Percentiles rank a stretch among this genome's conserved stretches.
These are phyloP conservation scores for Prorocentrum cordatum DNA, from an alignment of 169 alveolate species.

Conservation along the genomic window DNA sequence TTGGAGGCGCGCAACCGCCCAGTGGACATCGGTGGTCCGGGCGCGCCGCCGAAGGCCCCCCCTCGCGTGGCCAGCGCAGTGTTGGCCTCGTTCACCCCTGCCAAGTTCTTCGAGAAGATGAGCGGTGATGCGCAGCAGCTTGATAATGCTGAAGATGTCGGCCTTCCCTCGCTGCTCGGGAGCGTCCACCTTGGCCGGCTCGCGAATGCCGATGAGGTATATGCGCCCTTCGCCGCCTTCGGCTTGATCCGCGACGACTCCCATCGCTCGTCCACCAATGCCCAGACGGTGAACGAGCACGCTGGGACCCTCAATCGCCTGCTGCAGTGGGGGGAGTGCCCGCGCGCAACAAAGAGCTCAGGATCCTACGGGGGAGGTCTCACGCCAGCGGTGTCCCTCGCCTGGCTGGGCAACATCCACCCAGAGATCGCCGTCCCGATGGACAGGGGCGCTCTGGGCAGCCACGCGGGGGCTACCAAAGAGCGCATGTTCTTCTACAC, in stretches of 20 bases:
- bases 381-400: not conserved
- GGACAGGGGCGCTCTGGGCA: not conserved
- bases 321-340: not conserved
- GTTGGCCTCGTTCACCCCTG: not conserved
- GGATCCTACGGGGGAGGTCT: not conserved
- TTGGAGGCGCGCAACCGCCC: not conserved
- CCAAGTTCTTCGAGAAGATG: not conserved
- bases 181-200: not conserved
- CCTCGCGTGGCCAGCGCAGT: not conserved
- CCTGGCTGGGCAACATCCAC: not conserved
- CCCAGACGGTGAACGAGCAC: not conserved
- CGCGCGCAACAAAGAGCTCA: not conserved
- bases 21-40: not conserved
- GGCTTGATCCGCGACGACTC: not conserved
- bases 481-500: slow-evolving; percentile 2
- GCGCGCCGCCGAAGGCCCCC: not conserved
- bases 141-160: not conserved
- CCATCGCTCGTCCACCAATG: not conserved
- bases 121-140: not conserved
- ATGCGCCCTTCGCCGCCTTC: not conserved
- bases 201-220: not conserved
- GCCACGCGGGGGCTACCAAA: not conserved
- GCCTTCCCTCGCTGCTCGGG: not conserved
- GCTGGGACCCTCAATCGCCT: not conserved
- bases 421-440: not conserved